Percentiles rank a stretch among this genome's conserved stretches.
These are phyloP conservation scores for Penicillium sp. DNA, from an alignment of 2,329 filamentous ascomycete genomes.

Conservation along the genomic window DNA sequence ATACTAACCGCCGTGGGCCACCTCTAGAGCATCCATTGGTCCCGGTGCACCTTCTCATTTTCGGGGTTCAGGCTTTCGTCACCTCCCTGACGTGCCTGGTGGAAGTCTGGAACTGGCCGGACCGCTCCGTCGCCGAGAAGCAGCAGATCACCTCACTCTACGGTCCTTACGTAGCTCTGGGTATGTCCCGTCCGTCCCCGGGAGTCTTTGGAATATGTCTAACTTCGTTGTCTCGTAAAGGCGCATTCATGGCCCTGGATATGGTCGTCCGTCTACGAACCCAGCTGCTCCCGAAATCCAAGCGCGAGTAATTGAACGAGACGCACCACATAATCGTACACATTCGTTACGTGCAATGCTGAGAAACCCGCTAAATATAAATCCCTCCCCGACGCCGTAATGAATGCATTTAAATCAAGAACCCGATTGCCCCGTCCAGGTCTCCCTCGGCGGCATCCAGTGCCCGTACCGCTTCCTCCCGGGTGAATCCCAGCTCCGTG, in stretches of 20 bases:
- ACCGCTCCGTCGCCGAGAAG: slow-evolving; percentile 48
- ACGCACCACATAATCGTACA: slow-evolving; percentile 18
- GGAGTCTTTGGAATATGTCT: background rate
- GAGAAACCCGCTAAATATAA: slow-evolving; percentile 22
- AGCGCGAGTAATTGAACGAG: slow-evolving; percentile 26
- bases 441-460: slow-evolving; percentile 81
- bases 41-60: slow-evolving; percentile 61
- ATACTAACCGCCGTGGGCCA: background rate
- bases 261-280: slow-evolving; percentile 35
- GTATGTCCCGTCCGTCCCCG: slow-evolving; percentile 41
- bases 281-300: slow-evolving; percentile 28
- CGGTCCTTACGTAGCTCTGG: slow-evolving; percentile 56
- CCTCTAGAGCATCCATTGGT: slow-evolving; percentile 54
- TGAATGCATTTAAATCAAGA: slow-evolving; percentile 57
- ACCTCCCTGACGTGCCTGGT: slow-evolving; percentile 63
- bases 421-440: slow-evolving; percentile 79
- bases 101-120: slow-evolving; percentile 59
- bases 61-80: slow-evolving; percentile 58
- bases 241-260: slow-evolving; percentile 40
- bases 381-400: slow-evolving; percentile 8
- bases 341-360: slow-evolving; percentile 10
- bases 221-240: slow-evolving; percentile 18
- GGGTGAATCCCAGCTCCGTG: slow-evolving; percentile 71
- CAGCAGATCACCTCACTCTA: slow-evolving; percentile 53
- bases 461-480: slow-evolving; percentile 73